A percentile compares a stretch with the other conserved stretches of the same genome.
phyloP scores from a whole-genome alignment of 179 eudicot genomes.

The Heliamphora pulchella region DNA sequence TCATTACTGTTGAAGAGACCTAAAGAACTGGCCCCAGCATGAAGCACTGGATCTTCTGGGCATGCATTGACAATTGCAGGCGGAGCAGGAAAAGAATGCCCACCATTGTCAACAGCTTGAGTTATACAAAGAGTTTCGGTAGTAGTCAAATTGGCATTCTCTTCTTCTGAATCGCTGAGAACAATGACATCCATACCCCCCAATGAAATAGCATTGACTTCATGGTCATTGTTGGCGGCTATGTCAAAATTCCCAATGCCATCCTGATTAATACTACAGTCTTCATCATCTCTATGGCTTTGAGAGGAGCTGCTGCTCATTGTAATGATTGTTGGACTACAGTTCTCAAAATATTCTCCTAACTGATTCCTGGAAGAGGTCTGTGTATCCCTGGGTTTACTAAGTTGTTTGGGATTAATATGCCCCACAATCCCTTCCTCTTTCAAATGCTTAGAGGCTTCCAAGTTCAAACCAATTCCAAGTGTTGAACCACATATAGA shows the following conservation, averaged over 20 bases:
- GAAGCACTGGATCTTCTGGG: slow-evolving; percentile 39
- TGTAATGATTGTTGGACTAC: slow-evolving; percentile 38
- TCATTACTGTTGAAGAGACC: slow-evolving; percentile 43
- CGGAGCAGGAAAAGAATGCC: slow-evolving; percentile 30
- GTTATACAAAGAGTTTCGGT: slow-evolving; percentile 31
- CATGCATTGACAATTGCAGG: slow-evolving; percentile 44
- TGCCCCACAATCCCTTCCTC: slow-evolving; percentile 39
- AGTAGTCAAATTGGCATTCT: slow-evolving; percentile 33
- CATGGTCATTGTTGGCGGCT: slow-evolving; percentile 29
- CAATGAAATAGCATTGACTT: slow-evolving; percentile 27
- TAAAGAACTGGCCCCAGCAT: slow-evolving; percentile 39
- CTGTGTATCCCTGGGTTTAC: slow-evolving; percentile 39
- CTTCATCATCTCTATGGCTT: slow-evolving; percentile 57
- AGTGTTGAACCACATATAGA: slow-evolving; percentile 22
- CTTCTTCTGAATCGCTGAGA: slow-evolving; percentile 75
- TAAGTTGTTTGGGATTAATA: slow-evolving; percentile 44
- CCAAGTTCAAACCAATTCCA: slow-evolving; percentile 33
- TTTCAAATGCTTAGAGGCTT: slow-evolving; percentile 40
- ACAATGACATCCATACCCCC: slow-evolving; percentile 38
- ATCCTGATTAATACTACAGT: slow-evolving; percentile 56
- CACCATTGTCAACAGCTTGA: slow-evolving; percentile 25
- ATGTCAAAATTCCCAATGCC: slow-evolving; percentile 40
- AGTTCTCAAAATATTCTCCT: slow-evolving; percentile 30
- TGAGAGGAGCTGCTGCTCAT: slow-evolving; percentile 58
- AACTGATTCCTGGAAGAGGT: slow-evolving; percentile 38